Conservation (phyloP, 2,329 filamentous ascomycete species). For the Penicillium sp. region DNA sequence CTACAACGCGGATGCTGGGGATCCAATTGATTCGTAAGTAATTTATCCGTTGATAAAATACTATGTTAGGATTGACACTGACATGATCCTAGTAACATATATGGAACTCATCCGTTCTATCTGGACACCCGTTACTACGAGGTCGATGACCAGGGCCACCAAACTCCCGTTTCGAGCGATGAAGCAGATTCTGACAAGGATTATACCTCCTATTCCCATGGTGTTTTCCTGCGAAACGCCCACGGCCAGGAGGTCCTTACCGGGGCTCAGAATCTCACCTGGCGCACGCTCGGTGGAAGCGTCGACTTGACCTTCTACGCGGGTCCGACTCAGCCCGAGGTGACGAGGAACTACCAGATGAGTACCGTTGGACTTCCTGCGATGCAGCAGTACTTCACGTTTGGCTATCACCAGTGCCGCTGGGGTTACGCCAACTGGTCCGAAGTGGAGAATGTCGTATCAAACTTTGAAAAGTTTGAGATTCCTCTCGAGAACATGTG, state of each 20-base stretch:
- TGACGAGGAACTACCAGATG: conserved; percentile 68
- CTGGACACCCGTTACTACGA: conserved; percentile 75
- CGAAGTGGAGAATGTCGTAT: conserved; percentile 58
- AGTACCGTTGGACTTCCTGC: conserved; percentile 68
- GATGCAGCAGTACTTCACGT: conserved; percentile 77
- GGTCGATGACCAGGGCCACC: conserved; percentile 48
- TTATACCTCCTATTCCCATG: conserved; percentile 70
- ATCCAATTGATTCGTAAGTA: conserved; percentile 47
- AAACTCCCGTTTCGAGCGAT: conserved; percentile 55
- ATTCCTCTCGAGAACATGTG: conserved; percentile 57
- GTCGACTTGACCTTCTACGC: conserved; percentile 79
- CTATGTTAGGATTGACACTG: background rate
- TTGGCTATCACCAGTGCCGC: conserved; percentile 80
- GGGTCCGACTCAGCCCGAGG: conserved; percentile 66
- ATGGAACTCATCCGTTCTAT: conserved; percentile 76
- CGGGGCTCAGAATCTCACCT: conserved; percentile 63
- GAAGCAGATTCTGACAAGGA: conserved; percentile 52
- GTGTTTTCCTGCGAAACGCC: conserved; percentile 72
- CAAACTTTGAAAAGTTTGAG: conserved; percentile 53
- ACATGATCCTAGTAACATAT: conserved; percentile 56
- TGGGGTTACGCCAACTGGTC: conserved; percentile 80
- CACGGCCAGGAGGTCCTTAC: conserved; percentile 74
- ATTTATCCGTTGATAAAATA: background rate
- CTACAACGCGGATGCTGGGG: conserved; percentile 66
- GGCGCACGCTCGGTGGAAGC: conserved; percentile 71